Percentiles rank a stretch among this genome's conserved stretches.
Conservation (phyloP, 495 filamentous ascomycete genomes). For the Hypoxylon perforatum region DNA sequence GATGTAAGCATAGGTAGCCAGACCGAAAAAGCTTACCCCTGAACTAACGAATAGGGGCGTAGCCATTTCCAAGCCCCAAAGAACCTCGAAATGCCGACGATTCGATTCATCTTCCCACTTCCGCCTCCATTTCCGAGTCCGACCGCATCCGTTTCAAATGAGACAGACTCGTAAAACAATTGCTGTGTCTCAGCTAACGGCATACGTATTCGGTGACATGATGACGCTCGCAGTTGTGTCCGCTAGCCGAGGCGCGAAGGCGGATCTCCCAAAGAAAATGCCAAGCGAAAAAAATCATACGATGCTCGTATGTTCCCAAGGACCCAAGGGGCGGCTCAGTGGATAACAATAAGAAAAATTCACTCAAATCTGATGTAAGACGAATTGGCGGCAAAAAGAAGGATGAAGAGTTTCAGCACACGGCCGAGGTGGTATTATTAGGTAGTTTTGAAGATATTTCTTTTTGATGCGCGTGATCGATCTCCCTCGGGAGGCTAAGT, state of each 20-base stretch:
- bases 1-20: too few relatives aligned
- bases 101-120: neutral
- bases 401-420: slow-evolving; percentile 20
- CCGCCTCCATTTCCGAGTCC: neutral
- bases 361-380: slow-evolving; percentile 36
- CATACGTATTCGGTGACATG: neutral
- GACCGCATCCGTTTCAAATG: neutral
- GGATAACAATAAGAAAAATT: slow-evolving; percentile 10
- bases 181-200: neutral
- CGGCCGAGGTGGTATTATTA: slow-evolving; percentile 27
- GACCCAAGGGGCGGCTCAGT: neutral
- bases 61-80: too few relatives aligned
- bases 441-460: neutral
- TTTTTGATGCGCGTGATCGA: slow-evolving; percentile 15
- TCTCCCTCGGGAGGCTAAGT: slow-evolving; percentile 25
- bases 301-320: slow-evolving; percentile 6
- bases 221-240: slow-evolving; percentile 2
- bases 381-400: neutral
- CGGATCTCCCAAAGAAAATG: slow-evolving; percentile 12
- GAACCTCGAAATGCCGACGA: too few relatives aligned
- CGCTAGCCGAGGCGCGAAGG: slow-evolving; percentile 14
- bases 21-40: too few relatives aligned
- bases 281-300: slow-evolving; percentile 33
- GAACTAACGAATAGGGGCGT: too few relatives aligned
- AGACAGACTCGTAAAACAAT: neutral